Evolutionary conservation across 371 early-diverging fungal genomes (phyloP).

Genomic region (Fennellomyces sp.): DNA sequence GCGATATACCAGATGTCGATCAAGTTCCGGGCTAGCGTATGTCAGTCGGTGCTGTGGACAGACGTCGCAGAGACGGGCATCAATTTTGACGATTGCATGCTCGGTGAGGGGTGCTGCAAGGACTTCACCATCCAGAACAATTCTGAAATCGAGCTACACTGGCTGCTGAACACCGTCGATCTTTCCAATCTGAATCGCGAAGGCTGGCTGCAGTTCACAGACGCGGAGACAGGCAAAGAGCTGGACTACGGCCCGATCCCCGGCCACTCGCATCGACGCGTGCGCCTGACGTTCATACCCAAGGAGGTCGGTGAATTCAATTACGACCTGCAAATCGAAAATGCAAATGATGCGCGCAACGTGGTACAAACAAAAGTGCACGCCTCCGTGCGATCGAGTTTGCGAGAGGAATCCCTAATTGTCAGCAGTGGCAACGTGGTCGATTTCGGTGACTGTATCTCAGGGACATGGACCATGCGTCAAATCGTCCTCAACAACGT

Average conservation of each 20-base stretch:
- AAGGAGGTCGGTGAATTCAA: constrained; percentile 87
- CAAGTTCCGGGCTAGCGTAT: constrained; percentile 83
- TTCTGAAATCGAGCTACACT: constrained; percentile 90
- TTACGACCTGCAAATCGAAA: constrained; percentile 89
- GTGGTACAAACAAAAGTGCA: constrained; percentile 81
- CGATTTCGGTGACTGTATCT: constrained; percentile 94
- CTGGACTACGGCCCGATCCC: constrained; percentile 63
- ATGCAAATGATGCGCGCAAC: constrained; percentile 87
- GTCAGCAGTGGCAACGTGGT: constrained; percentile 79
- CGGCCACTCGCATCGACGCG: constrained; percentile 72
- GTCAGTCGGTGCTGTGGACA: constrained; percentile 87
- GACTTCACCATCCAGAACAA: constrained; percentile 91
- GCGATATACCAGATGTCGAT: constrained; percentile 73
- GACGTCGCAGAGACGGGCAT: constrained; percentile 90
- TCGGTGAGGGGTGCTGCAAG: constrained; percentile 85
- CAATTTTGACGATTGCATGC: constrained; percentile 91
- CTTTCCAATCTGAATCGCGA: constrained; percentile 53
- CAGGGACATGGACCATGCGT: constrained; percentile 83
- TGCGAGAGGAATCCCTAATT: constrained; percentile 76
- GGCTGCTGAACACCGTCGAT: constrained; percentile 80
- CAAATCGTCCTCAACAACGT: constrained; percentile 85
- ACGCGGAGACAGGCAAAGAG: constrained; percentile 72
- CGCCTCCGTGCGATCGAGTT: constrained; percentile 78
- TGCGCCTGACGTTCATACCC: constrained; percentile 87
- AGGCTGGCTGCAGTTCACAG: constrained; percentile 72